phyloP scores from a whole-genome alignment of 768 basidiomycete genomes.

The Termitomyces sp. region DNA sequence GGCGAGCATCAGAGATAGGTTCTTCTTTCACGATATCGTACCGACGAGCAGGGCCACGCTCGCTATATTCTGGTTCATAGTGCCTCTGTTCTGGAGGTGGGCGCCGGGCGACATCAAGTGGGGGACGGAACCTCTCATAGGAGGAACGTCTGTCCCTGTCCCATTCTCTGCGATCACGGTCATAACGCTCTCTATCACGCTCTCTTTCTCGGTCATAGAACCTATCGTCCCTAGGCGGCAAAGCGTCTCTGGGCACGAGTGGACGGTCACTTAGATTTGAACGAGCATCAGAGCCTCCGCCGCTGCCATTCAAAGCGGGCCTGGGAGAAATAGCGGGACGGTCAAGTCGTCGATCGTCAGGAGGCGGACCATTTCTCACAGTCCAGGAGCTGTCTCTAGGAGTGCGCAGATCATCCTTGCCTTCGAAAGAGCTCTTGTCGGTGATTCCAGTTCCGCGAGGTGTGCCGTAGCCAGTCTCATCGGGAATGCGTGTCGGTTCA shows the following conservation, averaged over 20 bases:
- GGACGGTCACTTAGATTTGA: constrained; percentile 13
- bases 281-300: constrained; percentile 11
- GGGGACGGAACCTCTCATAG: constrained; percentile 19
- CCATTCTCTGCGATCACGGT: constrained; percentile 21
- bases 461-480: constrained; percentile 21
- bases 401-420: constrained; percentile 22
- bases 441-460: constrained; percentile 18
- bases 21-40: constrained; percentile 18
- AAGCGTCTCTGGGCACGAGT: constrained; percentile 10
- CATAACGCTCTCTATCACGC: constrained; percentile 32
- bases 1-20: constrained; percentile 18
- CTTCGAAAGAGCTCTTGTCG: constrained; percentile 17
- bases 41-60: constrained; percentile 18
- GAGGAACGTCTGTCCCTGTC: constrained; percentile 31
- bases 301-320: constrained; percentile 5
- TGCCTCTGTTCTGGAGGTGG: constrained; percentile 43
- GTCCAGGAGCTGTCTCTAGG: constrained; percentile 22
- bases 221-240: constrained; percentile 21
- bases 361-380: constrained; percentile 16
- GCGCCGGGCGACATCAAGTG: constrained; percentile 26
- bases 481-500: constrained; percentile 10
- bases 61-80: constrained; percentile 36
- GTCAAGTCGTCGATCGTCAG: constrained; percentile 25
- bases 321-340: constrained; percentile 13
- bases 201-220: constrained; percentile 29